Base-by-base conservation (phyloP, 305 asterid genomes). In the Solanum hybrid region DNA sequence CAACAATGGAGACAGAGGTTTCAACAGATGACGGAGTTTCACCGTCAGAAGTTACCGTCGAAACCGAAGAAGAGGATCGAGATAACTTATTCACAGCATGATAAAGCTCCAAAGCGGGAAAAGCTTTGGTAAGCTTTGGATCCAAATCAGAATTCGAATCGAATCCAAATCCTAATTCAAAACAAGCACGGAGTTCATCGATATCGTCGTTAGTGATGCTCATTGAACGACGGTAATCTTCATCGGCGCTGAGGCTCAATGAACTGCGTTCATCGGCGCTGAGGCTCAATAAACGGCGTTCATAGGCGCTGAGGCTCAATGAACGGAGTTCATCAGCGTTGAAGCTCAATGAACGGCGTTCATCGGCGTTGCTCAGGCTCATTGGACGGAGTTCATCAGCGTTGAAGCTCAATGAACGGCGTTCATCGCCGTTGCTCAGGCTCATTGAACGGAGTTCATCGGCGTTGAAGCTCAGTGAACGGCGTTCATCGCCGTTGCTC, bases 121-220 rank as follows among this genome's bases (percentile, higher is more conserved):
- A 88, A 12, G 90, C 69, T 16, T 86, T 29, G 0, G 85, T 40
- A 13, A 90, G 84, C 36, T 90, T 90, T 3, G 85, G 88, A 89
- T 90, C 88, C 89, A 90, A 36, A n/a, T 78, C 69, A 2, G 92
- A 76, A 77, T 90, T 85, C 16, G 89, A 26, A 32, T 88, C 86
- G 69, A 90, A 90, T 27, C 84, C 66, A 24, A 90, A 90, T 2
- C 92, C 92, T 69, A 90, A 34, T 12, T 90, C 92, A 32, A 90
- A 84, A 24, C 92, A 90, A 11, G 88, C 92, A 42, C 88, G 64
- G 66, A 90, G 89, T 35, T 90, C 92, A 2, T 88, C 89, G 6
- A 90, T 2, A 69, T 90, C 92, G 7, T 78, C 87, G 42, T 90
- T 35, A 2, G 90, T 88, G 13, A 90, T 42, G 82, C 17, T 88